These are phyloP conservation scores for Saturnispora halmiae DNA, from an alignment of 805 yeast genomes.

Conservation along the genomic window DNA sequence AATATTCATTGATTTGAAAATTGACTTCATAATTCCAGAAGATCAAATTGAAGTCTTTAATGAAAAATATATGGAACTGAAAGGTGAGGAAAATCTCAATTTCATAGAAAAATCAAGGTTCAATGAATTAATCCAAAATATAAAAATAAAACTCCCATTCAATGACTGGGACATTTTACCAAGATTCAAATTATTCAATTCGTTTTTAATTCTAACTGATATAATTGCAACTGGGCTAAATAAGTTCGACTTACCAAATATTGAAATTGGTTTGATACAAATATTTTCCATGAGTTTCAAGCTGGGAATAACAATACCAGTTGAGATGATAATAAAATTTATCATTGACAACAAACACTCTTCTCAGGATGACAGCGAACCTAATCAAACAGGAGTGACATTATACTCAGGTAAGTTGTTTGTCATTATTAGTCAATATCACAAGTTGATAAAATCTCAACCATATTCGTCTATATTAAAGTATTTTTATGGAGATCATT, in stretches of 20 bases:
- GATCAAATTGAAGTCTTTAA: constrained; percentile 7
- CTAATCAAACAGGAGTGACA: too few species aligned
- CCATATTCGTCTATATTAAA: not conserved
- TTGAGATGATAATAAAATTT: not conserved
- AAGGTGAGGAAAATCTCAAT: not conserved
- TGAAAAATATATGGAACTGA: not conserved
- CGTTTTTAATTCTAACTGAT: constrained; percentile 13
- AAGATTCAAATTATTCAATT: constrained; percentile 11
- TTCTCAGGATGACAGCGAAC: too few species aligned
- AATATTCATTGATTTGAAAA: not conserved
- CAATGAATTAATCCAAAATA: constrained; percentile 7
- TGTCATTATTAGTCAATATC: not conserved
- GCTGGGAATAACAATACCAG: not conserved
- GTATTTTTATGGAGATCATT: constrained; percentile 5
- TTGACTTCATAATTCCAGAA: constrained; percentile 11
- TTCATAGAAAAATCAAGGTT: constrained; percentile 7
- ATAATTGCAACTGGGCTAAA: constrained; percentile 7
- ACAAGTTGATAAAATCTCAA: not conserved
- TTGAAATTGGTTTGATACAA: constrained; percentile 1
- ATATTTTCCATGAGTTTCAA: not conserved
- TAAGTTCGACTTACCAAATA: not conserved
- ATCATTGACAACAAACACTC: not conserved
- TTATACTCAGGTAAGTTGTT: constrained; percentile 5
- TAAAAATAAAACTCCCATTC: constrained; percentile 12
- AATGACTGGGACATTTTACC: constrained; percentile 6